Conservation (phyloP, 805 yeast genomes). For the Yamadazyma scolyti region DNA sequence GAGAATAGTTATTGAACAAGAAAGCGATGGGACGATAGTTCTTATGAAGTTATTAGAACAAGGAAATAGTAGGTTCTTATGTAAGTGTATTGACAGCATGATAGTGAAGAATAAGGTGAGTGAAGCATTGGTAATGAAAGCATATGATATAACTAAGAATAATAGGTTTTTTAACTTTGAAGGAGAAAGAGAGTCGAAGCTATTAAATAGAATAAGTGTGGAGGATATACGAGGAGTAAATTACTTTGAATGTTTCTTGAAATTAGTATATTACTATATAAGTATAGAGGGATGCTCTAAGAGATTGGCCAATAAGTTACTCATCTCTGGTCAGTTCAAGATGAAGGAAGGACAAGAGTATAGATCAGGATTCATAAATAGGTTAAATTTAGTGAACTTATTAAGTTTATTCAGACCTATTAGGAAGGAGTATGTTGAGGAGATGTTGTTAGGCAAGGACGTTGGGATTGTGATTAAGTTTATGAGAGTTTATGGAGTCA, state of each 20-base stretch:
- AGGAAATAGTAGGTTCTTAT: conserved; percentile 12
- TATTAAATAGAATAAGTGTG: no score
- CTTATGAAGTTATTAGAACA: conserved; percentile 26
- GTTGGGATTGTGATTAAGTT: no score
- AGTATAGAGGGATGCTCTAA: no score
- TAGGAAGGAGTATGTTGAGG: no score
- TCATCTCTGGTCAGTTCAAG: conserved; percentile 34
- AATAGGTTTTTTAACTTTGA: conserved; percentile 33
- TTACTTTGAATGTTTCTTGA: conserved; percentile 35
- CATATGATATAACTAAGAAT: conserved; percentile 27
- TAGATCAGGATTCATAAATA: conserved; percentile 30
- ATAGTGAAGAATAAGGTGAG: no score
- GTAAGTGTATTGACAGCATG: no score
- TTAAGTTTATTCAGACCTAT: no score
- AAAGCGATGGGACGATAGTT: no score
- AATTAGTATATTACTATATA: conserved; percentile 30
- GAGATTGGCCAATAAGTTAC: conserved; percentile 30
- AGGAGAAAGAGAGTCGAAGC: conserved; percentile 31
- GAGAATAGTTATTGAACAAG: no score
- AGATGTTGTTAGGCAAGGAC: no score
- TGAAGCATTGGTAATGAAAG: conserved; percentile 27
- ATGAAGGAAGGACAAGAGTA: conserved; percentile 23
- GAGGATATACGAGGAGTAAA: no score
- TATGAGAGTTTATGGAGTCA: no score
- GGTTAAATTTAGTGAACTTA: conserved; percentile 33